Conservation (phyloP, 495 filamentous ascomycete species). For the Pyrenula massariospora region DNA sequence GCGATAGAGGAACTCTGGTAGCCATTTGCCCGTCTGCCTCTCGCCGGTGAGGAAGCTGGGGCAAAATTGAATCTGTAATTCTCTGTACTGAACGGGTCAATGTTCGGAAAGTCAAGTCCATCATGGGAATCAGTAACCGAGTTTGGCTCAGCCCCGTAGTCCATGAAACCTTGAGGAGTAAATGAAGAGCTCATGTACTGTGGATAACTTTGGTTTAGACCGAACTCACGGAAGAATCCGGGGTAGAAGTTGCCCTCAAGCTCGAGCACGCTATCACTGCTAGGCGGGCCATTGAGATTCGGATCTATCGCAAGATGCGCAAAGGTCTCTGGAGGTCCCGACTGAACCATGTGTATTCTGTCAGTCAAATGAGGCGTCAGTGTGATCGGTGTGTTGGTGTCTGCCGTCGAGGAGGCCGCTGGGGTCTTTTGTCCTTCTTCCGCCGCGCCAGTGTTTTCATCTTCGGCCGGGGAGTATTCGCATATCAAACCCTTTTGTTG, state of each 20-base stretch:
- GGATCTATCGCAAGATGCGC: slow-evolving; percentile 22
- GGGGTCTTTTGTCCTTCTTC: neutral
- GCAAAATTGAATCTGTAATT: slow-evolving; percentile 18
- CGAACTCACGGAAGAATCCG: neutral
- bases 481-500: slow-evolving; percentile 30
- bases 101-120: slow-evolving; percentile 39
- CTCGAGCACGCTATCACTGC: neutral
- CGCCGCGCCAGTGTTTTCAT: slow-evolving; percentile 13
- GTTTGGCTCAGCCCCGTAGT: slow-evolving; percentile 33
- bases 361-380: slow-evolving; percentile 21
- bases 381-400: slow-evolving; percentile 14
- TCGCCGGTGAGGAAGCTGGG: slow-evolving; percentile 2
- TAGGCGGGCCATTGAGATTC: slow-evolving; percentile 18
- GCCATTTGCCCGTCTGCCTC: slow-evolving; percentile 6
- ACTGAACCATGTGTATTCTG: slow-evolving; percentile 1
- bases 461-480: slow-evolving; percentile 23
- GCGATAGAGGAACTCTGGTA: slow-evolving; percentile 13
- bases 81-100: slow-evolving; percentile 43
- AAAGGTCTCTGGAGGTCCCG: slow-evolving; percentile 9
- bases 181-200: no score
- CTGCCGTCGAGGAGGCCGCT: slow-evolving; percentile 8
- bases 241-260: neutral
- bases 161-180: slow-evolving; percentile 18
- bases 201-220: slow-evolving; percentile 17
- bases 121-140: slow-evolving; percentile 47